These are phyloP conservation scores for Alternaria sp. DNA, from an alignment of 2,329 filamentous ascomycete genomes.

Conservation along the genomic window DNA sequence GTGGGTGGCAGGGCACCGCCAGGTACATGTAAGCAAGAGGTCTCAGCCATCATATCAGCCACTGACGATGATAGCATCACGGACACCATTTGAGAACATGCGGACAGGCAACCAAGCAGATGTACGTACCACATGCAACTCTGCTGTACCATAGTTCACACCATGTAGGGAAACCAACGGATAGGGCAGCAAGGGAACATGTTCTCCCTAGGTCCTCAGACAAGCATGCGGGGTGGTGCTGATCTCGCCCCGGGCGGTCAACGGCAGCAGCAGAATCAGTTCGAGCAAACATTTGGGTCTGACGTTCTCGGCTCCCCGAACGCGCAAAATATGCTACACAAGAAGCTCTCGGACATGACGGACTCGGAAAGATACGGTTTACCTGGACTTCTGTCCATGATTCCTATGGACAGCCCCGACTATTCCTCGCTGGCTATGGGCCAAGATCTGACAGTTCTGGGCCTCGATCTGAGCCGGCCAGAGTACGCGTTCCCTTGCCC, in stretches of 20 bases:
- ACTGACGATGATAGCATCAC: constrained; percentile 30
- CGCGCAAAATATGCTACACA: constrained; percentile 47
- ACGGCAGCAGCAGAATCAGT: constrained; percentile 38
- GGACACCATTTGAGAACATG: constrained; percentile 42
- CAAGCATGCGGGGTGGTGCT: constrained; percentile 25
- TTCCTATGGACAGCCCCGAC: constrained; percentile 61
- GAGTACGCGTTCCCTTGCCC: constrained; percentile 55
- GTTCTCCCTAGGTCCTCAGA: constrained; percentile 39
- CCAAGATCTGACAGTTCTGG: constrained; percentile 68
- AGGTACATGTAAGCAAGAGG: constrained; percentile 25
- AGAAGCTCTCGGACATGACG: constrained; percentile 62
- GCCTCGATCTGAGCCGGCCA: constrained; percentile 67
- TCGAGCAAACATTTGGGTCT: constrained; percentile 40
- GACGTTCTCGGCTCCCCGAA: constrained; percentile 39
- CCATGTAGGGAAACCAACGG: constrained; percentile 29
- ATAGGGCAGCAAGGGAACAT: constrained; percentile 37
- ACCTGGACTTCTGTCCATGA: constrained; percentile 64
- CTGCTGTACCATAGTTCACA: constrained; percentile 11
- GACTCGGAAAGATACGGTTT: constrained; percentile 66
- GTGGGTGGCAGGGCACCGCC: constrained; percentile 38
- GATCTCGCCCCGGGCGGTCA: constrained; percentile 36
- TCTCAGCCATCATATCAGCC: not conserved
- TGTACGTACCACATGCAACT: not conserved
- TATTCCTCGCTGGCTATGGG: constrained; percentile 62
- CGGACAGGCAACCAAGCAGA: constrained; percentile 45